phyloP scores from a whole-genome alignment of 306 rosid species.

The Astragalus membranaceus region DNA sequence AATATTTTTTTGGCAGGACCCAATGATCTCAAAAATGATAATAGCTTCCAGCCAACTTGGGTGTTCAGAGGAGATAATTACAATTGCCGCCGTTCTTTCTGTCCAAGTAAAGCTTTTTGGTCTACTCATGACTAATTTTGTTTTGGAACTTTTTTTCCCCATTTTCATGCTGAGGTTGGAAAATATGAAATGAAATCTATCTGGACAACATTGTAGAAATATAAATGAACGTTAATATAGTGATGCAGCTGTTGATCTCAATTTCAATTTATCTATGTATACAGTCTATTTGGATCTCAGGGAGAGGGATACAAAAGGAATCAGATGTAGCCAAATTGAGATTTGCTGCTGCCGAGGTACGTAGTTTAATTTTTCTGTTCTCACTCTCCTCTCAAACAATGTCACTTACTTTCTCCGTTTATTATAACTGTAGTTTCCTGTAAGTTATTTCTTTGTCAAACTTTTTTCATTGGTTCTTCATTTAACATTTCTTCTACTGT shows the following conservation, averaged over 20 bases:
- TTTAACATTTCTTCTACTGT: neutral
- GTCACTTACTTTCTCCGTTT: neutral
- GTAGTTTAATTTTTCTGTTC: neutral
- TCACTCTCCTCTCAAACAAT: neutral
- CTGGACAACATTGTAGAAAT: neutral
- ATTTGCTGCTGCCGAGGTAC: constrained; percentile 92
- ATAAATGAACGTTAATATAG: neutral
- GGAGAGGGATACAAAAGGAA: constrained; percentile 82
- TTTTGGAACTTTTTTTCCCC: neutral
- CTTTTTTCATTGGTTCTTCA: constrained; percentile 12
- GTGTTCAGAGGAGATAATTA: constrained; percentile 89
- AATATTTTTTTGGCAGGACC: constrained; percentile 49
- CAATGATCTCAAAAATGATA: constrained; percentile 92
- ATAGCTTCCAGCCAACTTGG: constrained; percentile 75
- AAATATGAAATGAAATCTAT: constrained; percentile 10
- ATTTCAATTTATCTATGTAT: constrained; percentile 25
- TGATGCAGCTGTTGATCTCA: constrained; percentile 18
- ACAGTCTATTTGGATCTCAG: constrained; percentile 87
- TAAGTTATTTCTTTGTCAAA: neutral
- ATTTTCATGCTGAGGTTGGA: neutral
- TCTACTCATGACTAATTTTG: neutral
- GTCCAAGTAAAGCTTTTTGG: constrained; percentile 57
- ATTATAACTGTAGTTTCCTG: neutral
- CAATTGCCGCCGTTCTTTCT: constrained; percentile 83
- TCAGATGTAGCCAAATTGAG: constrained; percentile 90